These are phyloP conservation scores for Hanseniaspora nectarophila DNA, from an alignment of 805 yeast genomes.

Conservation along the genomic window DNA sequence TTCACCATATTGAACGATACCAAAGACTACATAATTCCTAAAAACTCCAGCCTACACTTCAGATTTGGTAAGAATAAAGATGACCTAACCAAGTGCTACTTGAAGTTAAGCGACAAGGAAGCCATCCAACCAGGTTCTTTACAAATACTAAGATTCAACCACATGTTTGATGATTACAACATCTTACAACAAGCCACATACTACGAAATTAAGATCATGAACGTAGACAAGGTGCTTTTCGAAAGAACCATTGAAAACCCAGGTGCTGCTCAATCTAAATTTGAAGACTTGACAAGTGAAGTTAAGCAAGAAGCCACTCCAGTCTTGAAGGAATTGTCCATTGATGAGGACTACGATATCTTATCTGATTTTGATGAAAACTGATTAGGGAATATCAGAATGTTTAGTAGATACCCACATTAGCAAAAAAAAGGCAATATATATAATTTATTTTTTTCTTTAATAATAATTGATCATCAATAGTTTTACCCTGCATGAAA, in stretches of 20 bases:
- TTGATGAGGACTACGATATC: slow-evolving; percentile 12
- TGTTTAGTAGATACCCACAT: not conserved
- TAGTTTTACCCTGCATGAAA: no score
- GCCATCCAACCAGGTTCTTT: slow-evolving; percentile 9
- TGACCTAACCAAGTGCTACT: slow-evolving; percentile 11
- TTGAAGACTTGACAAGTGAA: not conserved
- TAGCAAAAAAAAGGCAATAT: not conserved
- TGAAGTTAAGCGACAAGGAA: slow-evolving; percentile 8
- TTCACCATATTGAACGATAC: slow-evolving; percentile 10
- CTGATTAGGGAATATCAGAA: not conserved
- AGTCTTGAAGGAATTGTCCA: not conserved
- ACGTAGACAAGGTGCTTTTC: slow-evolving; percentile 3
- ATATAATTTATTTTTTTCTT: not conserved
- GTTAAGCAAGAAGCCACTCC: not conserved
- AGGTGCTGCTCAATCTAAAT: not conserved
- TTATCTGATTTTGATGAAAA: slow-evolving; percentile 12
- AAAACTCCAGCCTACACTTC: slow-evolving; percentile 9
- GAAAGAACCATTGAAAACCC: not conserved
- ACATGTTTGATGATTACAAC: slow-evolving; percentile 12
- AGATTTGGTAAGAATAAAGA: slow-evolving; percentile 5
- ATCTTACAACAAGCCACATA: not conserved
- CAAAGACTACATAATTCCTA: slow-evolving; percentile 7
- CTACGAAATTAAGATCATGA: slow-evolving; percentile 11
- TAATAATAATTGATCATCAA: no score
- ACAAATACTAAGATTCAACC: slow-evolving; percentile 12